Evolutionary conservation across 2,329 filamentous ascomycete genomes (phyloP).

Genomic region (Penicillium italicum): DNA sequence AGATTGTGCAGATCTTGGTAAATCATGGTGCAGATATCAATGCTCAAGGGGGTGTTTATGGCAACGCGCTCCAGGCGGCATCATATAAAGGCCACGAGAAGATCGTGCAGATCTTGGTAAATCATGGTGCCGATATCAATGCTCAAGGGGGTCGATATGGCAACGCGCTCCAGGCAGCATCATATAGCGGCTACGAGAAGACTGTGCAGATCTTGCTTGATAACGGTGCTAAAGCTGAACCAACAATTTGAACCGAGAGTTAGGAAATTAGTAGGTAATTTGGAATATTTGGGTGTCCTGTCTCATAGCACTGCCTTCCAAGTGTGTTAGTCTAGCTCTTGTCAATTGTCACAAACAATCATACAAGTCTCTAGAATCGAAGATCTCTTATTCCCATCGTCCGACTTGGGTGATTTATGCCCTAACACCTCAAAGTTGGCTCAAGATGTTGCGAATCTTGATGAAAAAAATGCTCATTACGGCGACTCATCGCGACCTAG

Average conservation of each 20-base stretch:
- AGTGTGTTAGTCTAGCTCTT: not conserved
- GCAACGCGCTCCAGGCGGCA: constrained; percentile 6
- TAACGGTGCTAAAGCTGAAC: too few relatives aligned
- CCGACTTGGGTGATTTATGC: not conserved
- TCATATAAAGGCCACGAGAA: not conserved
- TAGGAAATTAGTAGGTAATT: accelerated
- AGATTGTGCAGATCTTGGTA: not conserved
- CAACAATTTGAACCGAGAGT: not conserved
- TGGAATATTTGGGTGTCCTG: not conserved
- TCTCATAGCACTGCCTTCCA: not conserved
- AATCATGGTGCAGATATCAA: constrained; percentile 5
- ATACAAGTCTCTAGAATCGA: not conserved
- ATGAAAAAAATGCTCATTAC: not conserved
- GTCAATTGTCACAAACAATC: not conserved
- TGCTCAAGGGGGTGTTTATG: not conserved
- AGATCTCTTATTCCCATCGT: not conserved
- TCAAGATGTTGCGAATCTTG: not conserved
- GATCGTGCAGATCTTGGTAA: constrained; percentile 3
- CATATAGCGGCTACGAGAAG: not conserved
- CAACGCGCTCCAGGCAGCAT: constrained; percentile 1
- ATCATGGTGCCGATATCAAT: not conserved
- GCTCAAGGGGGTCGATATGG: not conserved
- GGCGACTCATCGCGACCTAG: not conserved
- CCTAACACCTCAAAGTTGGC: not conserved
- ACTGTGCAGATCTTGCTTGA: not conserved